These are phyloP conservation scores for Ogataea parapolymorpha DNA, from an alignment of 805 yeast species.

Conservation along the genomic window DNA sequence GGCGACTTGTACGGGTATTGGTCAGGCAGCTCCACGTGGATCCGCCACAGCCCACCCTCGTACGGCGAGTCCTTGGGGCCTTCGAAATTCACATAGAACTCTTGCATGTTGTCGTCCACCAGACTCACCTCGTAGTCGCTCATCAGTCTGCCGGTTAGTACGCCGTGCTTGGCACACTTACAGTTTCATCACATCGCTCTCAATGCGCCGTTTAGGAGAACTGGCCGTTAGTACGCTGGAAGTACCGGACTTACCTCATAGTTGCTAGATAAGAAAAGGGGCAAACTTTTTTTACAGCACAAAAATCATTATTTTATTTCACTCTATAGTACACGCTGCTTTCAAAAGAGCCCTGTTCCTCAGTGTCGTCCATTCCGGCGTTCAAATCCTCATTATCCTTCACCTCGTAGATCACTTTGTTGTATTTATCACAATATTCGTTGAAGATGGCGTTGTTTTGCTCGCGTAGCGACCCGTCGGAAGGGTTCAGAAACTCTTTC, in stretches of 20 bases:
- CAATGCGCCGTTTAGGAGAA: slow-evolving; percentile 76
- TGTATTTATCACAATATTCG: slow-evolving; percentile 19
- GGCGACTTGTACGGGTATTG: slow-evolving; percentile 96
- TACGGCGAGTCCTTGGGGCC: slow-evolving; percentile 91
- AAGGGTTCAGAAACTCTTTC: slow-evolving; percentile 23
- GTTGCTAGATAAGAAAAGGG: slow-evolving; percentile 13
- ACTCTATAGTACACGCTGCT: slow-evolving; percentile 13
- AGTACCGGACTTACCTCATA: slow-evolving; percentile 15
- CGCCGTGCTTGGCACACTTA: slow-evolving; percentile 34
- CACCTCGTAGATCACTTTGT: slow-evolving; percentile 25
- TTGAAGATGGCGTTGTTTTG: slow-evolving; percentile 21
- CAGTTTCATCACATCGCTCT: slow-evolving; percentile 94
- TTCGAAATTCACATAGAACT: slow-evolving; percentile 75
- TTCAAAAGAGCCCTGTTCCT: slow-evolving; percentile 7
- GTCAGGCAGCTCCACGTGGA: slow-evolving; percentile 91
- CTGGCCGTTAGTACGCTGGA: slow-evolving; percentile 29
- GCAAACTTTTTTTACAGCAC: slow-evolving; percentile 6
- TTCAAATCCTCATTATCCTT: slow-evolving; percentile 18
- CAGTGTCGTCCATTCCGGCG: slow-evolving; percentile 19
- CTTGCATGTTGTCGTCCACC: slow-evolving; percentile 81
- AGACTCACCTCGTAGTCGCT: slow-evolving; percentile 86
- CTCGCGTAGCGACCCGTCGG: slow-evolving; percentile 13
- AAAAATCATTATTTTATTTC: background rate
- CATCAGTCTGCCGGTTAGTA: slow-evolving; percentile 53
- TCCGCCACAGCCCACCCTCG: slow-evolving; percentile 84